Evolutionary conservation across 73 alveolate species (phyloP).

Genomic region (Symbiodinium natans): DNA sequence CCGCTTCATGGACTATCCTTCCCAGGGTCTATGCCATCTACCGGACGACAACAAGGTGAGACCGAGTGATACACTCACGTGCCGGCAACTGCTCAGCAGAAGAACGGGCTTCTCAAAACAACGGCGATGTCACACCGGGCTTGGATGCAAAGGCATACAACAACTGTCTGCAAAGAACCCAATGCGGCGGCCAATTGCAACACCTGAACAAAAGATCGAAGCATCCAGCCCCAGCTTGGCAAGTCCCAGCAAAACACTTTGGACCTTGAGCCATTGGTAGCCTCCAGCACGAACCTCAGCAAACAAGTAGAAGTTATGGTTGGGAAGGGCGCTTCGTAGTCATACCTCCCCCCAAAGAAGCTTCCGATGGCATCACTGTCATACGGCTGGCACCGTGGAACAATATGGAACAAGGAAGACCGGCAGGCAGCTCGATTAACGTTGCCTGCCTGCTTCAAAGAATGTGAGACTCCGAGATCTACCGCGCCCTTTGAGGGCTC

Average conservation of each 20-base stretch:
- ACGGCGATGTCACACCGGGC: neutral
- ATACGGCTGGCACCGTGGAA: conserved; percentile 17
- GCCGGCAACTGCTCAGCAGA: neutral
- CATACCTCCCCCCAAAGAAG: neutral
- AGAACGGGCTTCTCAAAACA: neutral
- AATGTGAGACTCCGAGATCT: neutral
- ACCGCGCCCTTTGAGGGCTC: neutral
- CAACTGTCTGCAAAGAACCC: neutral
- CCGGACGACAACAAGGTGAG: conserved; percentile 1
- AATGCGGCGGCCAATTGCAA: neutral
- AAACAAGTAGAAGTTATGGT: too few relatives aligned
- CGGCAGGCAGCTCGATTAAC: neutral
- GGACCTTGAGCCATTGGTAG: conserved; percentile 6
- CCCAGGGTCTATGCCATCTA: too few relatives aligned
- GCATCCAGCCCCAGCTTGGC: neutral
- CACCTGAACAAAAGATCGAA: neutral
- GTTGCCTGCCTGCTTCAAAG: neutral
- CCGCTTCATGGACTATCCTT: too few relatives aligned
- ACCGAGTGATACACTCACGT: neutral
- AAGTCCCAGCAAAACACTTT: conserved; percentile 1
- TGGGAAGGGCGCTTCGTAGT: too few relatives aligned
- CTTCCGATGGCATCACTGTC: conserved; percentile 1
- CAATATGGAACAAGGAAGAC: neutral
- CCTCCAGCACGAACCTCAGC: too few relatives aligned
- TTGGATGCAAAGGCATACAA: neutral